Evolutionary conservation across 129 eudicot species (phyloP).

Genomic region (Helichrysum umbraculigerum): DNA sequence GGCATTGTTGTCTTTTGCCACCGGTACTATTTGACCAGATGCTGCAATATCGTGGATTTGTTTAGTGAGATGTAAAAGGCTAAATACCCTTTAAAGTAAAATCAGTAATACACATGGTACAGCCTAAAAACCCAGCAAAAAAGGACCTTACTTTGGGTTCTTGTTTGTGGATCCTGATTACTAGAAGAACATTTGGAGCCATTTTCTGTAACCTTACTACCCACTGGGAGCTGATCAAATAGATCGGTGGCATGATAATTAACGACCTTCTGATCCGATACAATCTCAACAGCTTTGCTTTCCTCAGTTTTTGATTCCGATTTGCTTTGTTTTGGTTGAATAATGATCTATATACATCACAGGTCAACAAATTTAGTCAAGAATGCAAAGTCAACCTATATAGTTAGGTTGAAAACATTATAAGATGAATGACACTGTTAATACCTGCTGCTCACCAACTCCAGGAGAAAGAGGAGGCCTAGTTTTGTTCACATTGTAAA

Average conservation of each 20-base stretch:
- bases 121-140: slow-evolving; percentile 13
- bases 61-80: slow-evolving; percentile 4
- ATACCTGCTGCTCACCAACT: slow-evolving; percentile 35
- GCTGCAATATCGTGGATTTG: slow-evolving; percentile 29
- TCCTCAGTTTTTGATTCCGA: slow-evolving; percentile 23
- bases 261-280: slow-evolving; percentile 35
- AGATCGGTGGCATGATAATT: slow-evolving; percentile 50
- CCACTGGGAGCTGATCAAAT: slow-evolving; percentile 38
- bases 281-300: slow-evolving; percentile 23
- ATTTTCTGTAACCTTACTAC: slow-evolving; percentile 17
- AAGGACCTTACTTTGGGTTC: slow-evolving; percentile 39
- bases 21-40: slow-evolving; percentile 21
- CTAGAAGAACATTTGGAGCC: slow-evolving; percentile 20
- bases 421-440: neutral
- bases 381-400: slow-evolving; percentile 2
- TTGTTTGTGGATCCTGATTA: slow-evolving; percentile 31
- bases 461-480: slow-evolving; percentile 36
- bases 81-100: slow-evolving; percentile 24
- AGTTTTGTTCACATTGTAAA: slow-evolving; percentile 19
- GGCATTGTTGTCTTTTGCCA: slow-evolving; percentile 25
- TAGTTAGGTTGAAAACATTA: neutral
- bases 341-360: slow-evolving; percentile 33
- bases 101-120: neutral
- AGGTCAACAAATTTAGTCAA: slow-evolving; percentile 11
- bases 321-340: slow-evolving; percentile 25